Conservation (phyloP, 768 basidiomycete genomes). For the Suillus placidus region DNA sequence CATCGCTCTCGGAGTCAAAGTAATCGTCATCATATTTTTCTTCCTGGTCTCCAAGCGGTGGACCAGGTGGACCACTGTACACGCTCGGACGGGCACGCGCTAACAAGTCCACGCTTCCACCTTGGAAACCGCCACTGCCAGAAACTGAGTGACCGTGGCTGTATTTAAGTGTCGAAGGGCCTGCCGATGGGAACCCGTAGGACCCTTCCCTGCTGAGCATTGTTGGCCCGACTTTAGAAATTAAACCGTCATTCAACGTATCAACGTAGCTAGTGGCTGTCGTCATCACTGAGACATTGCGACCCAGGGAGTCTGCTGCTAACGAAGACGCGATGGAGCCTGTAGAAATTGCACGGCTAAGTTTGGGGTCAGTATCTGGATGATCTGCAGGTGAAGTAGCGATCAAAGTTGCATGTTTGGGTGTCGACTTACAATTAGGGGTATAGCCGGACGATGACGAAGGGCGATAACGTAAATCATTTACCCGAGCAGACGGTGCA, state of each 20-base stretch:
- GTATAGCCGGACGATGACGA: conserved; percentile 24
- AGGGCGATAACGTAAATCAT: conserved; percentile 24
- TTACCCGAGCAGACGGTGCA: conserved; percentile 20
- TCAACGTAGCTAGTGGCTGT: conserved; percentile 26
- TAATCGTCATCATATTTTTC: conserved; percentile 32
- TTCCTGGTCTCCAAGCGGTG: conserved; percentile 21
- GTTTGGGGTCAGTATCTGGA: conserved; percentile 20
- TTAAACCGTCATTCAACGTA: conserved; percentile 11
- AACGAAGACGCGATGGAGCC: conserved; percentile 33
- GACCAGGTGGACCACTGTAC: conserved; percentile 20
- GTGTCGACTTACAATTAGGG: conserved; percentile 23
- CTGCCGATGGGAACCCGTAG: conserved; percentile 22
- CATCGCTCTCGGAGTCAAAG: conserved; percentile 49
- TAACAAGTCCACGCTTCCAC: conserved; percentile 31
- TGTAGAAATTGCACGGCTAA: conserved; percentile 33
- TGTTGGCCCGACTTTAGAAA: conserved; percentile 20
- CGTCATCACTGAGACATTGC: conserved; percentile 31
- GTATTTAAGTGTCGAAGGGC: conserved; percentile 27
- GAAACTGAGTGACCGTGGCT: conserved; percentile 20
- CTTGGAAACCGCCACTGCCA: conserved; percentile 20
- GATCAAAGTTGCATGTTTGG: conserved; percentile 10
- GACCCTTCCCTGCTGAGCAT: conserved; percentile 20
- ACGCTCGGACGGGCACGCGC: conserved; percentile 24
- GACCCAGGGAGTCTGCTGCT: conserved; percentile 25
- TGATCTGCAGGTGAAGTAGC: neutral